Conservation (phyloP, 108 stramenopile genomes). For the Nitzschia sp. region DNA sequence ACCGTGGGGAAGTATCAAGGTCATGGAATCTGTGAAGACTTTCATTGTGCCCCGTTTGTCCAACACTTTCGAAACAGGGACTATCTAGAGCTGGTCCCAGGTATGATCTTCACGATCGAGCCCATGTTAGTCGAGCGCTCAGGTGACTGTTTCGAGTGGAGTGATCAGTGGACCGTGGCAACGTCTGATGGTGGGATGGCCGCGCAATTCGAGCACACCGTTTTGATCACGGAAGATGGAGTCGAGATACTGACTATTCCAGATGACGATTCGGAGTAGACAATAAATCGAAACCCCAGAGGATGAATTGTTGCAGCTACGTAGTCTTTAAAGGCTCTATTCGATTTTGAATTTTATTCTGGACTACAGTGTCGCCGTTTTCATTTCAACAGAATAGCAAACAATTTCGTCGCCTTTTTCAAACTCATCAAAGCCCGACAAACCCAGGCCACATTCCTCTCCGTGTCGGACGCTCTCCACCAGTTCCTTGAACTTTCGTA, state of each 20-base stretch:
- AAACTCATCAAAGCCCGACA: conserved; percentile 65
- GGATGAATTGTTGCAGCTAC: too few relatives aligned
- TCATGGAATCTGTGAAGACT: conserved; percentile 91
- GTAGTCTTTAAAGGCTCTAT: too few relatives aligned
- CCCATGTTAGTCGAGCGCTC: conserved; percentile 94
- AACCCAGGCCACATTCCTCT: conserved; percentile 80
- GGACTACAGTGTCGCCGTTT: conserved; percentile 26
- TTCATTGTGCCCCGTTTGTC: conserved; percentile 92
- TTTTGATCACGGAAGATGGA: conserved; percentile 91
- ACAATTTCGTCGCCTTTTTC: conserved; percentile 77
- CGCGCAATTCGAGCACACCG: conserved; percentile 99
- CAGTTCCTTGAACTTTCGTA: conserved; percentile 74
- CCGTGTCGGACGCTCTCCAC: conserved; percentile 69
- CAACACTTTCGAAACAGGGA: conserved; percentile 91
- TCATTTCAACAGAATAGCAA: conserved; percentile 78
- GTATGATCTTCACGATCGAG: conserved; percentile 99
- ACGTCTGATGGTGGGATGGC: conserved; percentile 89
- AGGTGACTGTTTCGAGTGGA: conserved; percentile 83
- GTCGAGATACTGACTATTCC: conserved; percentile 92
- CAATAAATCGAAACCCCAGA: too few relatives aligned
- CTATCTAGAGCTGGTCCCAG: conserved; percentile 65
- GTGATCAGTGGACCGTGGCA: conserved; percentile 94
- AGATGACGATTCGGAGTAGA: conserved; percentile 4
- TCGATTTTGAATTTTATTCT: too few relatives aligned
- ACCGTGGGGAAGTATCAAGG: conserved; percentile 90